Base-by-base conservation (phyloP, 2,329 filamentous ascomycete genomes). In the Sclerotinia sclerotiorum region DNA sequence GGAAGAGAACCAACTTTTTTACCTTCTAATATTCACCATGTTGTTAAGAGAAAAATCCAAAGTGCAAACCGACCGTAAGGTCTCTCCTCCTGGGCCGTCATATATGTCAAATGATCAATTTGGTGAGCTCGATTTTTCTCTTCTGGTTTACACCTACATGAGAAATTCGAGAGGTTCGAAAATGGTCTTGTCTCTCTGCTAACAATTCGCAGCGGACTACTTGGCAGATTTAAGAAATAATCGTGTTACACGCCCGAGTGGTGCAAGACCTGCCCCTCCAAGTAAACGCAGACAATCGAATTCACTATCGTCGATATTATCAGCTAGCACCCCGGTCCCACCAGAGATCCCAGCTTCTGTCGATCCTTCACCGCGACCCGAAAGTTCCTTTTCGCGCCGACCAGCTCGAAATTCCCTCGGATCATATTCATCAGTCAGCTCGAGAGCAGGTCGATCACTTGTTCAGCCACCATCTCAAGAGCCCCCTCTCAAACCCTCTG, bases 71-170 rank as follows among this genome's bases (percentile, higher is more conserved):
- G 46, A 63, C 64, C 81, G 84, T 70, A 88, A 86, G 79, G 83
- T 85, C 75, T 84, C 86, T 72, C 85, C 87, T 69, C 87, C 87
- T 65, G 86, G 86, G 62, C 84, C 87, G 46, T 82, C 83, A 32
- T 89, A 88, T 79, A 90, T 90, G 87, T 83, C 83, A 69, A 88
- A 85, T 77, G 87, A 89, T 64, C 87, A 90, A 77, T 89, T 90
- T 75, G 87, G 88, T 89, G 82, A 75, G 83, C 19, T 27, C 39
- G 4, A 52, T 49, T 24, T 58, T 48, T 17, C 10, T 48, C 54
- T 19, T 63, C 27, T 35, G 32, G 52, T 32, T 49, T 39, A 24
- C 15, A 44, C n/a, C 11, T 55, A 56, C 35, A 44, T 21, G 39
- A 21, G 13, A 35, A 32, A 27, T 42, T 55, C 32, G 29, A 29